Base-by-base conservation (phyloP, 2,329 filamentous ascomycete species). In the Neocucurbitaria cava region DNA sequence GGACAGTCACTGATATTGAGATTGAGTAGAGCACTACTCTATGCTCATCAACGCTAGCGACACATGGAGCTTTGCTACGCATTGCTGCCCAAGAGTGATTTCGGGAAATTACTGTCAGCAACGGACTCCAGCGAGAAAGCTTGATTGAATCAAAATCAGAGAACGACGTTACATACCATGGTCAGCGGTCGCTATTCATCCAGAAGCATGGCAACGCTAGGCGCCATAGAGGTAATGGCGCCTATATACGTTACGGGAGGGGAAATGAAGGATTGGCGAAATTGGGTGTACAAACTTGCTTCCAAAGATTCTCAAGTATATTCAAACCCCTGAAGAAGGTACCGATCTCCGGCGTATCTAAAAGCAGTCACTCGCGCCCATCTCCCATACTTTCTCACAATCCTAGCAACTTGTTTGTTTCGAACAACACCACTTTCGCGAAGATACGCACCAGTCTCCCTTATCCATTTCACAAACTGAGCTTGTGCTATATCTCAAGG, bases 1-100 rank as follows among this genome's bases (percentile, higher is more conserved):
- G 40, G 39, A 26, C 24, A 5, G 46, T 54, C 4, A 17, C 21
- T 2, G 51, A 54, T 15, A 54, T 54, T 40, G 51, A 49, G 13
- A 4, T 54, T 8, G 51, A 41, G 24, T 54, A 40, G 11, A 21
- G 17, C 8, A n/a, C 17, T n/a, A 17, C 31, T 31, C 30, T 7
- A 10, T 31, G 8, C 13, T 31, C 30, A 31, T 7, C 30, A 31
- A 11, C 13, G 9, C 13, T 15, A 15, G 30, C 3, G 13, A 31
- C 3, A 11, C 30, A 3, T 11, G 13, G 30, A 6, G 9, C 30
- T 11, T 31, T 11, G 30, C 30, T 11, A 31, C 30, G 13, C 13
- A 10, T 31, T 31, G 9, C 13, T n/a, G n/a, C n/a, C n/a, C 10
- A 31, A 26, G 5, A 26, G 24, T 26, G 24, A 26, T 26, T 9